Percentiles rank a stretch among this genome's conserved stretches.
These are phyloP conservation scores for Scenedesmus sp. DNA, from an alignment of 163 green algal genomes.

Conservation along the genomic window DNA sequence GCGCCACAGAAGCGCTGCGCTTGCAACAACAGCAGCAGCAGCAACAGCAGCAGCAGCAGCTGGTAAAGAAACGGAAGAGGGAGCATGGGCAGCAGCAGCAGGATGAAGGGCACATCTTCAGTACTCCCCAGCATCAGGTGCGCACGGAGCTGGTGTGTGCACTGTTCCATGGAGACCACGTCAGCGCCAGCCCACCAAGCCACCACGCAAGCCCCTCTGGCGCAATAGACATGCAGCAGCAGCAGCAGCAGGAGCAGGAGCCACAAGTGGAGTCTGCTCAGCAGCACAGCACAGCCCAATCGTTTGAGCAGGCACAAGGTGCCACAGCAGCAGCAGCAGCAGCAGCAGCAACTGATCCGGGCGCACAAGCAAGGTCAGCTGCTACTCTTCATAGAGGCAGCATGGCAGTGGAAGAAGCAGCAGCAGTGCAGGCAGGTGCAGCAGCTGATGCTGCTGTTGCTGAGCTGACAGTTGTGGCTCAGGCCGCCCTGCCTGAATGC, in stretches of 20 bases:
- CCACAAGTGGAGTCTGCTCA: background rate
- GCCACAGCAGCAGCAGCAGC: background rate
- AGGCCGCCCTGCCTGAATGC: background rate
- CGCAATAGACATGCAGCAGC: background rate
- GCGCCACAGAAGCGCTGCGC: background rate
- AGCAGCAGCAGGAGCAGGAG: background rate
- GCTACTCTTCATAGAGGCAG: too few relatives aligned
- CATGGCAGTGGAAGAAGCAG: background rate
- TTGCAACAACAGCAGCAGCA: conserved; percentile 28
- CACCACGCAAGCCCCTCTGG: background rate
- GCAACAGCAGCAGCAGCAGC: conserved; percentile 27
- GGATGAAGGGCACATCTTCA: background rate
- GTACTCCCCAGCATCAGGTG: background rate
- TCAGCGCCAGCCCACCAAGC: background rate
- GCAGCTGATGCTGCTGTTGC: background rate
- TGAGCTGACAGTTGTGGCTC: background rate
- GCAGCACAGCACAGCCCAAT: background rate
- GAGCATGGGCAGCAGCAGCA: background rate
- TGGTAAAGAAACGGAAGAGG: background rate
- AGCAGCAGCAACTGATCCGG: background rate
- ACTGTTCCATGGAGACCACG: background rate
- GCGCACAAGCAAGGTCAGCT: background rate
- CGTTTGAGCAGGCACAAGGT: background rate
- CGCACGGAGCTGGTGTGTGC: background rate
- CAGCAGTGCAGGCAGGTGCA: background rate